Conservation (phyloP, 2,329 filamentous ascomycete genomes). For the Cytospora chrysosperma region DNA sequence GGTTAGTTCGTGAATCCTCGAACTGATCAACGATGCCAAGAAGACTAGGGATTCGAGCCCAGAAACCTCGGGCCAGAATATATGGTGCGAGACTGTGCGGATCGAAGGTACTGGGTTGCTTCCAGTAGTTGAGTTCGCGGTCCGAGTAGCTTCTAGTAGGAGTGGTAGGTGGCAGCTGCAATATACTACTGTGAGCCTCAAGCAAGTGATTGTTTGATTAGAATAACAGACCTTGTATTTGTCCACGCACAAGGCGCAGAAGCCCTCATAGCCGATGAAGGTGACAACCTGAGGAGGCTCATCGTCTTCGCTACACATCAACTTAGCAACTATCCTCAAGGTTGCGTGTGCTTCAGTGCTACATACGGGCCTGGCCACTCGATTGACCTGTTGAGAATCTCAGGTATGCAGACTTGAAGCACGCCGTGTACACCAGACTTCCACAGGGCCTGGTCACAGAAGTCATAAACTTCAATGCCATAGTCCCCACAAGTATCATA, state of each 20-base stretch:
- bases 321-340: not conserved
- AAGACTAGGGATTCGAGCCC: constrained; percentile 9
- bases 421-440: constrained; percentile 13
- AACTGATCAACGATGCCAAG: constrained; percentile 9
- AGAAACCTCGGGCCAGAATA: not conserved
- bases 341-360: not conserved
- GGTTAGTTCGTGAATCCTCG: not conserved
- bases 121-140: constrained; percentile 6
- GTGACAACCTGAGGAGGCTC: constrained; percentile 2
- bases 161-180: constrained; percentile 4
- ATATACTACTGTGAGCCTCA: not conserved
- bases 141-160: constrained; percentile 9
- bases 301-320: not conserved
- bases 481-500: constrained; percentile 20
- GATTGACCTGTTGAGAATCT: constrained; percentile 8
- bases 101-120: not conserved
- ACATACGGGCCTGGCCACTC: constrained; percentile 2
- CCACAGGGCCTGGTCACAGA: constrained; percentile 16
- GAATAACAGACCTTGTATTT: constrained; percentile 14
- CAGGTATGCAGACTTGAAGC: constrained; percentile 15
- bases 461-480: constrained; percentile 13
- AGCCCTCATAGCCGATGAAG: constrained; percentile 17
- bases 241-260: constrained; percentile 16
- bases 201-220: not conserved
- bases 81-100: constrained; percentile 9